Evolutionary conservation across 768 basidiomycete species (phyloP).

Genomic region (Kwoniella mangroviensis): DNA sequence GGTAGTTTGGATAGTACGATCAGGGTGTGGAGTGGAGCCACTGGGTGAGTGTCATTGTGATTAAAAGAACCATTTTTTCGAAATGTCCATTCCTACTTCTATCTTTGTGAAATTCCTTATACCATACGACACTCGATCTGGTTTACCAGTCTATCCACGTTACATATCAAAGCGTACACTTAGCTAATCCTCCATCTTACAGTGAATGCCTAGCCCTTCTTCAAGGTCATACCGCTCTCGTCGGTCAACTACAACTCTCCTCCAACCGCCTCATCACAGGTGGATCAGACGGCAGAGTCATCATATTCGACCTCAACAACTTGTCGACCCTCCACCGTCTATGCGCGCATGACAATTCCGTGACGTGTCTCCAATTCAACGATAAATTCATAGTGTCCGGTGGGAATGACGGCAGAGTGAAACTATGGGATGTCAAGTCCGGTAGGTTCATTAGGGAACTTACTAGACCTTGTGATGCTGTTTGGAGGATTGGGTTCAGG

Average conservation of each 20-base stretch:
- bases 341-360: constrained; percentile 82
- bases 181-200: constrained; percentile 1
- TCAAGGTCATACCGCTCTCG: constrained; percentile 88
- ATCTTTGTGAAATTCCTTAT: no score
- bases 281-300: constrained; percentile 84
- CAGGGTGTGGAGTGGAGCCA: constrained; percentile 82
- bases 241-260: constrained; percentile 84
- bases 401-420: constrained; percentile 80
- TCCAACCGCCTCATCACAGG: constrained; percentile 72
- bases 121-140: no score
- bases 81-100: no score
- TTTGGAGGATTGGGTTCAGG: constrained; percentile 81
- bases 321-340: constrained; percentile 64
- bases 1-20: constrained; percentile 94
- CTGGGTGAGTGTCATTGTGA: constrained; percentile 67
- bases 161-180: background rate
- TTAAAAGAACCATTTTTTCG: no score
- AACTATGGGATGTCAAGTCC: constrained; percentile 61
- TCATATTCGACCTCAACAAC: constrained; percentile 67
- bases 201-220: constrained; percentile 82
- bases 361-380: constrained; percentile 88
- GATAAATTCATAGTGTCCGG: constrained; percentile 72
- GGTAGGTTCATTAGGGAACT: constrained; percentile 77
- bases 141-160: background rate
- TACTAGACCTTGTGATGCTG: constrained; percentile 70